Conservation (phyloP, 176 grass and related monocot genomes). For the Carex parvula region DNA sequence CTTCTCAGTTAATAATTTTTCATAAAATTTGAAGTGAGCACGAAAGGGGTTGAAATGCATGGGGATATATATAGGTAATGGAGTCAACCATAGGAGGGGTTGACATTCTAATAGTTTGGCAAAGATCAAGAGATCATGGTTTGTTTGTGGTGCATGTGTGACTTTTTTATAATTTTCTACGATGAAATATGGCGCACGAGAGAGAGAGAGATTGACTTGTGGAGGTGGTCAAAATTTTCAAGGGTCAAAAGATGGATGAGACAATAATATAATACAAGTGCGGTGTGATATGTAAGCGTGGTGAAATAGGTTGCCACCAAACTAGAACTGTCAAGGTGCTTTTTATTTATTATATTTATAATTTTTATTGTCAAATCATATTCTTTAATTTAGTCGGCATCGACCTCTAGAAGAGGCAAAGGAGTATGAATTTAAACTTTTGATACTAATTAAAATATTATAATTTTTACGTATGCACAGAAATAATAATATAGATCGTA, state of each 20-base stretch:
- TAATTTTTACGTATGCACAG: no score
- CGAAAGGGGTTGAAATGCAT: neutral
- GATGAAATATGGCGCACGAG: slow-evolving; percentile 6
- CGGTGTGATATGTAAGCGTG: neutral
- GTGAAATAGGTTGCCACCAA: neutral
- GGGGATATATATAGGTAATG: slow-evolving; percentile 33
- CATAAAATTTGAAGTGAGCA: neutral
- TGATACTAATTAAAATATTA: no score
- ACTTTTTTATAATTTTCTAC: neutral
- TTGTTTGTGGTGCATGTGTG: neutral
- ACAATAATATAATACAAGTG: neutral
- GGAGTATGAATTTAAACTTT: no score
- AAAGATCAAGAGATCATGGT: neutral
- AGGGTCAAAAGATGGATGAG: slow-evolving; percentile 27
- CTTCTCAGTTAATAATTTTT: neutral
- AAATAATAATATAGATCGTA: no score
- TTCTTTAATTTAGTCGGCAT: no score
- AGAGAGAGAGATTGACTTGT: neutral
- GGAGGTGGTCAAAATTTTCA: slow-evolving; percentile 36
- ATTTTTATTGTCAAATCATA: no score
- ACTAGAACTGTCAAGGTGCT: no score
- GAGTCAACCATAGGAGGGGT: slow-evolving; percentile 32
- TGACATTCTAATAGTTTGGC: slow-evolving; percentile 10
- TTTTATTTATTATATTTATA: no score
- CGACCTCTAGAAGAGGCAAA: no score